Percentiles rank a stretch among this genome's conserved stretches.
These are phyloP conservation scores for Zygosaccharomyces siamensis DNA, from an alignment of 805 yeast genomes.

Conservation along the genomic window DNA sequence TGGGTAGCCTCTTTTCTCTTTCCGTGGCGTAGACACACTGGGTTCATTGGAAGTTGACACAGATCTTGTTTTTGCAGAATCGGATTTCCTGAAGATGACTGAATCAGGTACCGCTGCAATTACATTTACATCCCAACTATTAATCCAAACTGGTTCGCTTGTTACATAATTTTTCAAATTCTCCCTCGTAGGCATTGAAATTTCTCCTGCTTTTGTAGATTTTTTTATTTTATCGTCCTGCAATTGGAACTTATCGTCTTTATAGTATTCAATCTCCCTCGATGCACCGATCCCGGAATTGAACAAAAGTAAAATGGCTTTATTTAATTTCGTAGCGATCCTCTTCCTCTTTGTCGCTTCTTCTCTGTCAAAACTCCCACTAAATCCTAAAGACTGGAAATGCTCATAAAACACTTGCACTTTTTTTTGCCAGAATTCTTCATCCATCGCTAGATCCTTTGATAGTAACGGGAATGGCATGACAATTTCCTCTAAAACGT, in stretches of 20 bases:
- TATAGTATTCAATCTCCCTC: slow-evolving; percentile 49
- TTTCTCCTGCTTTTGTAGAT: slow-evolving; percentile 31
- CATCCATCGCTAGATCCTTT: slow-evolving; percentile 37
- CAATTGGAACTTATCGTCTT: slow-evolving; percentile 31
- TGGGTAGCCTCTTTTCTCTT: slow-evolving; percentile 5
- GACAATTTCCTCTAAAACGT: slow-evolving; percentile 58
- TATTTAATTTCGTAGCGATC: slow-evolving; percentile 54
- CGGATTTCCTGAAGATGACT: slow-evolving; percentile 13
- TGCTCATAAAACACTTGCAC: slow-evolving; percentile 80
- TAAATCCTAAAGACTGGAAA: slow-evolving; percentile 65
- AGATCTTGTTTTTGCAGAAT: not conserved
- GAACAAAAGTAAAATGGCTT: slow-evolving; percentile 60
- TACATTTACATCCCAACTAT: slow-evolving; percentile 62
- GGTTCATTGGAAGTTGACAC: not conserved
- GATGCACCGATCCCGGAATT: slow-evolving; percentile 68
- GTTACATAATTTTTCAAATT: slow-evolving; percentile 33
- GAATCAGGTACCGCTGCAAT: slow-evolving; percentile 49
- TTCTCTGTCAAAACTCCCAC: slow-evolving; percentile 69
- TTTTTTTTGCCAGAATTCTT: slow-evolving; percentile 72
- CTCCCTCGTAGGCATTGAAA: slow-evolving; percentile 41
- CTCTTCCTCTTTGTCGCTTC: slow-evolving; percentile 69
- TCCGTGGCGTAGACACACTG: slow-evolving; percentile 8
- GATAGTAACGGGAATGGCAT: slow-evolving; percentile 72
- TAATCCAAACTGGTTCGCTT: slow-evolving; percentile 36
- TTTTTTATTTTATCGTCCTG: slow-evolving; percentile 29